Conservation (phyloP, 495 filamentous ascomycete species). For the Penicillium tannophilum region DNA sequence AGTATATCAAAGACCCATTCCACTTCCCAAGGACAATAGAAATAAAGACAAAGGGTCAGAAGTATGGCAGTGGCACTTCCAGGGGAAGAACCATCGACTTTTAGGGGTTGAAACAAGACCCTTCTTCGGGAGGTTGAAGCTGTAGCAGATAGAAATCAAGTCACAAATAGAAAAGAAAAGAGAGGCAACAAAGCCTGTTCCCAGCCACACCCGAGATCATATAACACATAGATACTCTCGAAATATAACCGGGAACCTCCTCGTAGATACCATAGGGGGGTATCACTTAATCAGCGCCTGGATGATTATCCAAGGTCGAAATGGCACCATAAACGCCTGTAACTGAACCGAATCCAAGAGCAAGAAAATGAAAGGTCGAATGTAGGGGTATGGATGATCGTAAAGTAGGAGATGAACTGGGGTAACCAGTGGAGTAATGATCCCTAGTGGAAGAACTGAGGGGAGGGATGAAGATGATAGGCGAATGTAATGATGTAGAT, state of each 20-base stretch:
- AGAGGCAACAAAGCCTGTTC: neutral
- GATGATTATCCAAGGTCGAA: conserved; percentile 28
- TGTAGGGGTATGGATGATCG: conserved; percentile 21
- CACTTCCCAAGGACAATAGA: neutral
- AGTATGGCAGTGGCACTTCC: neutral
- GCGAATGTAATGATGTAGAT: neutral
- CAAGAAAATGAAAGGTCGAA: conserved; percentile 19
- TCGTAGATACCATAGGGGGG: conserved; percentile 22
- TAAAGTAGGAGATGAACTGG: conserved; percentile 16
- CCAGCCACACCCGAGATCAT: conserved; percentile 5
- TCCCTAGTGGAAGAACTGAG: conserved; percentile 15
- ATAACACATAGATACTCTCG: conserved; percentile 5
- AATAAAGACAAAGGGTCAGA: conserved; percentile 2
- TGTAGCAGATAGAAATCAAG: neutral
- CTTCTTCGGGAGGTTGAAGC: conserved; percentile 15
- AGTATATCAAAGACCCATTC: conserved; percentile 11
- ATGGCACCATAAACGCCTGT: conserved; percentile 40
- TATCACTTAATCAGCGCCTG: conserved; percentile 37
- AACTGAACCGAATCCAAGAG: conserved; percentile 33
- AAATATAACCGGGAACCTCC: conserved; percentile 13
- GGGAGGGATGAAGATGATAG: conserved; percentile 6
- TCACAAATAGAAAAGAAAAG: conserved; percentile 1
- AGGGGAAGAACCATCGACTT: conserved; percentile 10
- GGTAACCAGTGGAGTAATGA: neutral
- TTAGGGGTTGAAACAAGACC: conserved; percentile 7